Evolutionary conservation across 2,329 filamentous ascomycete genomes (phyloP).

Genomic region (Penicillium italicum): DNA sequence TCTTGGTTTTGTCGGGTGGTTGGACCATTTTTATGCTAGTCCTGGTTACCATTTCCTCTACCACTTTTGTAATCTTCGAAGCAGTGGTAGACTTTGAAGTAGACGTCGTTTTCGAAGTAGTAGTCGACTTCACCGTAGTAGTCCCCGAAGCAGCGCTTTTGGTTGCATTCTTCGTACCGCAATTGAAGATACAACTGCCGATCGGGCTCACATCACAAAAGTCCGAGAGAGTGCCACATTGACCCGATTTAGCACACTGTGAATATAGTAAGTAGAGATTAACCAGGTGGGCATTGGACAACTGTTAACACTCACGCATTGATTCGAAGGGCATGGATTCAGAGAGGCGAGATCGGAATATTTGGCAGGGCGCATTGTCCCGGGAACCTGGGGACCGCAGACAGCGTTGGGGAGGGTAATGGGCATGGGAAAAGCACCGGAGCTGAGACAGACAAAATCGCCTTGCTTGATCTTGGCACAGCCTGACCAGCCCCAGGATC

Average conservation of each 20-base stretch:
- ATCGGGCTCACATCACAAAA: not conserved
- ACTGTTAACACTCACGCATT: constrained; percentile 12
- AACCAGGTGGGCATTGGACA: not conserved
- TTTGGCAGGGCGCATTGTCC: constrained; percentile 33
- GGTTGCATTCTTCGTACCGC: not conserved
- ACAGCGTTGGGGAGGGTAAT: constrained; percentile 35
- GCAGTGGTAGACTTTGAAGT: not conserved
- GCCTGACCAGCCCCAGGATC: constrained; percentile 46
- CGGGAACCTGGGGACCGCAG: constrained; percentile 48
- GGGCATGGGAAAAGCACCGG: constrained; percentile 44
- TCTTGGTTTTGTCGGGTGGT: not conserved
- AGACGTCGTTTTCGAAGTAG: not conserved
- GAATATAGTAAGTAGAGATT: not conserved
- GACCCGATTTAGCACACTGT: not conserved
- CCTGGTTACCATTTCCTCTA: not conserved
- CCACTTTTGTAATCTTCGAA: not conserved
- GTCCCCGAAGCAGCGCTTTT: not conserved
- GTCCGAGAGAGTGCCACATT: not conserved
- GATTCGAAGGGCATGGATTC: constrained; percentile 12
- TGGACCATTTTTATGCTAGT: not conserved
- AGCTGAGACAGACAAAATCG: constrained; percentile 41
- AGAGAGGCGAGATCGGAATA: constrained; percentile 24
- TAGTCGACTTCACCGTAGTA: not conserved
- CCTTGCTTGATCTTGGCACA: constrained; percentile 35
- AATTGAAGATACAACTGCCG: not conserved